phyloP scores from a whole-genome alignment of 176 grass and related monocot genomes.

The Olyra latifolia region DNA sequence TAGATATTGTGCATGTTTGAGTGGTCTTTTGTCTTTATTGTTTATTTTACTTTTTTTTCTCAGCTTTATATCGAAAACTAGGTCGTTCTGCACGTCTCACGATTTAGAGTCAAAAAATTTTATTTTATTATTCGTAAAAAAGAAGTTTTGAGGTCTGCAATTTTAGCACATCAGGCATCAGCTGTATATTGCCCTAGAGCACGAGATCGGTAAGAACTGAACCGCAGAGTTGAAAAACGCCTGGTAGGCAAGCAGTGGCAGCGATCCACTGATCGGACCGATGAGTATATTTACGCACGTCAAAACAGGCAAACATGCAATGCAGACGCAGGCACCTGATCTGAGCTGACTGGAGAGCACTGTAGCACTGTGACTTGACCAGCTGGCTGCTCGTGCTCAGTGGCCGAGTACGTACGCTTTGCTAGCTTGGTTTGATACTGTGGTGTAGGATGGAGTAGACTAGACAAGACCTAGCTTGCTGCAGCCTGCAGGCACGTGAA shows the following conservation, averaged over 20 bases:
- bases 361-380: background rate
- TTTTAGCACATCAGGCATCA: too few relatives aligned
- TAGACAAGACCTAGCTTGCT: background rate
- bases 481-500: background rate
- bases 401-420: background rate
- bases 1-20: too few relatives aligned
- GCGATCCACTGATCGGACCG: background rate
- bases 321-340: background rate
- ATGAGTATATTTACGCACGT: background rate
- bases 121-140: too few relatives aligned
- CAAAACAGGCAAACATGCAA: background rate
- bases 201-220: too few relatives aligned
- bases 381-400: background rate
- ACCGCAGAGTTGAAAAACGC: too few relatives aligned
- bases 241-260: background rate
- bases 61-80: too few relatives aligned
- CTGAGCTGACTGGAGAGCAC: slow-evolving; percentile 8
- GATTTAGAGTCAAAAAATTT: too few relatives aligned
- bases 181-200: too few relatives aligned
- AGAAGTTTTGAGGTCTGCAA: too few relatives aligned
- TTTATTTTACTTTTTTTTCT: too few relatives aligned
- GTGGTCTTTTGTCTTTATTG: too few relatives aligned
- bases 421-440: background rate
- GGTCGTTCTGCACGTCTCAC: too few relatives aligned
- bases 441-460: background rate